Base-by-base conservation (phyloP, 1,284 basidiomycete genomes). In the Cerioporus squamosus region DNA sequence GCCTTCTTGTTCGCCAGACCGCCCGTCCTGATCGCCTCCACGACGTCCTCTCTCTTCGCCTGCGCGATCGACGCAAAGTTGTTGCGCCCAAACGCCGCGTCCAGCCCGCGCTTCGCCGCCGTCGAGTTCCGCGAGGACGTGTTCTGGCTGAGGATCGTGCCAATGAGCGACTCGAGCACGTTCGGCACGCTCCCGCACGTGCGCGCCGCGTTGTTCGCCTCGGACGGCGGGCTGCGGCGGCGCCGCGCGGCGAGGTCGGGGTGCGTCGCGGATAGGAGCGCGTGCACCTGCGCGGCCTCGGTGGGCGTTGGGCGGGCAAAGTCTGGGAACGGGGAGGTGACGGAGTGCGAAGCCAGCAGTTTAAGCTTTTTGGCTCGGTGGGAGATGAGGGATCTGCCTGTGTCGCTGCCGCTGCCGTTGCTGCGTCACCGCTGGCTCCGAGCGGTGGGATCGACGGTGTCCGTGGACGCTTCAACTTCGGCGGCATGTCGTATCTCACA, bases 1-100 rank as follows among this genome's bases (percentile, higher is more conserved):
- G 85, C 83, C 68, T 94, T 94, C 72, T 86, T 87, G 65, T 87
- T 86, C 44, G 89, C 89, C 7, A 93, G 78, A 0, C 91, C 91
- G 14, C 90, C 91, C 20, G 80, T 82, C 43, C 81, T 78, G 57
- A 93, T 87, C 0, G 87, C 79, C 6, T 86, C 82, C 5, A 83
- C 83, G 22, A 93, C 74, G 46, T 78, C 77, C 5, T 73, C 74
- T 45, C 75, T 75, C 1, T 81, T 78, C 1, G 87, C 85, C 0
- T 67, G 60, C 1, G 81, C 84, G 50, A 93, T 86, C 1, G 79
- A 83, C 17, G 78, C 75, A 67, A 90, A 91, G 55, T 87, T 81
- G 33, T 83, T 81, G 3, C 75, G 75, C 2, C 88, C 88, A 63
- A 90, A 93, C 17, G 70, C 71, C 2, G 72, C 70, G 60, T 90